phyloP scores from a whole-genome alignment of 1,284 basidiomycete genomes.

The Pholiota adiposa region DNA sequence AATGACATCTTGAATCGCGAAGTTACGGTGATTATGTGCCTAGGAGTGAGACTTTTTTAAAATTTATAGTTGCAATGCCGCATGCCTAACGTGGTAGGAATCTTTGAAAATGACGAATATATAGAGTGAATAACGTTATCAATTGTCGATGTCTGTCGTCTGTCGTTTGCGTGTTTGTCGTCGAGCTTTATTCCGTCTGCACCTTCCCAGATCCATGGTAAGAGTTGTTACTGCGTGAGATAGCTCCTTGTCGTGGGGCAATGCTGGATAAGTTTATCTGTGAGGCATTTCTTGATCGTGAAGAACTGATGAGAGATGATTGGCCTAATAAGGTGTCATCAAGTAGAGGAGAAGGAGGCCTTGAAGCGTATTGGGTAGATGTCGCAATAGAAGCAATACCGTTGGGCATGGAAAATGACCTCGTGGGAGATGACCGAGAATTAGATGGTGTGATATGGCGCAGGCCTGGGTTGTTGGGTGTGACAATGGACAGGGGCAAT shows the following conservation, averaged over 20 bases:
- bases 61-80: conserved; percentile 10
- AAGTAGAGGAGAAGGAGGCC: conserved; percentile 46
- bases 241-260: conserved; percentile 47
- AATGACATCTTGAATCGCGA: conserved; percentile 6
- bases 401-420: conserved; percentile 37
- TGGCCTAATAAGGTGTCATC: conserved; percentile 32
- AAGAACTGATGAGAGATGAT: conserved; percentile 36
- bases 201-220: conserved; percentile 23
- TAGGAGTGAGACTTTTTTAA: neutral
- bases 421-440: conserved; percentile 32
- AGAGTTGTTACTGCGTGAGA: conserved; percentile 41
- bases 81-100: conserved; percentile 1
- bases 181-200: conserved; percentile 19
- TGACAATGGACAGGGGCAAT: conserved; percentile 31
- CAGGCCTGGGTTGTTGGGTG: conserved; percentile 27
- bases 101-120: conserved; percentile 10
- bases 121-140: conserved; percentile 12
- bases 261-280: conserved; percentile 61
- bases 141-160: conserved; percentile 2
- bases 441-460: conserved; percentile 29
- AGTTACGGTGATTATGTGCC: conserved; percentile 8
- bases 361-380: conserved; percentile 40
- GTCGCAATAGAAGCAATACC: conserved; percentile 30
- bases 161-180: neutral
- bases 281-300: conserved; percentile 68